Conservation (phyloP, 2,329 filamentous ascomycete genomes). For the Coniochaeta sp. region DNA sequence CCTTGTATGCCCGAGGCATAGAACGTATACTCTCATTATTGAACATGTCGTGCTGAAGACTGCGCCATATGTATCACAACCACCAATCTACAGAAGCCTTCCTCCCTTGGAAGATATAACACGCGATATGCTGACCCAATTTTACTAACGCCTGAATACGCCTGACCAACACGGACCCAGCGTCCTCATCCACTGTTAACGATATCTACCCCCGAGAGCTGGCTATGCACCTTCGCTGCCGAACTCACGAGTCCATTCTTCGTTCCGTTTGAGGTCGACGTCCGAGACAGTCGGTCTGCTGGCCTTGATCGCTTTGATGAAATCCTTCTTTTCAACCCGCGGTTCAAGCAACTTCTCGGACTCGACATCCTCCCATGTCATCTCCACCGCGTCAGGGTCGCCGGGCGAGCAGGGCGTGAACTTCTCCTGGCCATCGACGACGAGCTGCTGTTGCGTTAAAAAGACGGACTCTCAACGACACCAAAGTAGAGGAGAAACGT, state of each 20-base stretch:
- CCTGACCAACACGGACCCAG: neutral
- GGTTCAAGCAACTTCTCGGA: slow-evolving; percentile 82
- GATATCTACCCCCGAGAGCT: neutral
- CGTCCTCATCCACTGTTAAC: neutral
- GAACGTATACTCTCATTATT: slow-evolving; percentile 1
- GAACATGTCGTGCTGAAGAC: slow-evolving; percentile 9
- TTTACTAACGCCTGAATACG: neutral
- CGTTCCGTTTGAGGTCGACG: slow-evolving; percentile 75
- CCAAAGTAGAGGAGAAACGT: slow-evolving; percentile 18
- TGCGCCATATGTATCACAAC: slow-evolving; percentile 12
- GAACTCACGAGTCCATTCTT: slow-evolving; percentile 94
- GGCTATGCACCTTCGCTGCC: slow-evolving; percentile 70
- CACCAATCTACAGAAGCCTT: neutral
- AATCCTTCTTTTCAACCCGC: slow-evolving; percentile 81
- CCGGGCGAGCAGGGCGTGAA: slow-evolving; percentile 92
- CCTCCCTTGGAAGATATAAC: neutral
- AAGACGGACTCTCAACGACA: neutral
- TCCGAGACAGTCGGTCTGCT: slow-evolving; percentile 84
- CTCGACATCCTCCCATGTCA: slow-evolving; percentile 86
- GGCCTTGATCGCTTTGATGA: slow-evolving; percentile 82
- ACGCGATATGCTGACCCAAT: neutral
- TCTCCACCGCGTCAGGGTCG: slow-evolving; percentile 77
- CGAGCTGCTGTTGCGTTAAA: slow-evolving; percentile 44
- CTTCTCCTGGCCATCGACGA: slow-evolving; percentile 58
- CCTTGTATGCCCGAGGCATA: neutral